Evolutionary conservation across 192 early-diverging fungal species (phyloP).

Genomic region (Umbelopsis sp.): DNA sequence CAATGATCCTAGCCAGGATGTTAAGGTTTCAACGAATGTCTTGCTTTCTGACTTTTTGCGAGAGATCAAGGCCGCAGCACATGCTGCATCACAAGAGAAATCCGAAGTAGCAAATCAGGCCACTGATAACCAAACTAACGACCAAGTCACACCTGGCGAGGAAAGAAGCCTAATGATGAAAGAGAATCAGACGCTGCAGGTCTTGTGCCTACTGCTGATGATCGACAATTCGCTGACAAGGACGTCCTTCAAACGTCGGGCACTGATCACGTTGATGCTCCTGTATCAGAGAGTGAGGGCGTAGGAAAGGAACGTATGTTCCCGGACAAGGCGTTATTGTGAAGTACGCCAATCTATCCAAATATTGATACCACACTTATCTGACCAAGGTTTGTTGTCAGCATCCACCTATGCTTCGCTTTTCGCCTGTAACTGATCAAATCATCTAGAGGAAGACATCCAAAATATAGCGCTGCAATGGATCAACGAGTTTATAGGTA

Average conservation of each 20-base stretch:
- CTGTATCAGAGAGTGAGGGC: conserved; percentile 44
- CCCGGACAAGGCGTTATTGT: conserved; percentile 79
- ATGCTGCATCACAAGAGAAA: conserved; percentile 3
- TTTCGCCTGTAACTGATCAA: neutral
- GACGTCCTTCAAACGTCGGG: neutral
- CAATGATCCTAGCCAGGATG: conserved; percentile 88
- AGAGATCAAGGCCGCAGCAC: conserved; percentile 78
- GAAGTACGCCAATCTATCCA: conserved; percentile 80
- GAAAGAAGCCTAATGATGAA: neutral
- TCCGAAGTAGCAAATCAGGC: neutral
- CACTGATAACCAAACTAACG: neutral
- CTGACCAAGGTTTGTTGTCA: conserved; percentile 47
- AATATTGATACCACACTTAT: conserved; percentile 84
- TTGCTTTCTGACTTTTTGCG: conserved; percentile 88
- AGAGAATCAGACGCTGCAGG: neutral
- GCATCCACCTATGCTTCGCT: neutral
- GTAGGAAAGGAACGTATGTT: conserved; percentile 61
- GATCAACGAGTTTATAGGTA: conserved; percentile 86
- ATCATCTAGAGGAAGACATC: conserved; percentile 72
- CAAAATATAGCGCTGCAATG: conserved; percentile 91
- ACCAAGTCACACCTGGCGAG: conserved; percentile 4
- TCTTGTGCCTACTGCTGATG: neutral
- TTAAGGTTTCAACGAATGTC: conserved; percentile 78
- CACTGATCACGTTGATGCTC: neutral
- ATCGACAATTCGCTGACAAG: neutral